Evolutionary conservation across 1,284 basidiomycete genomes (phyloP).

Genomic region (Ganoderma lucidum): DNA sequence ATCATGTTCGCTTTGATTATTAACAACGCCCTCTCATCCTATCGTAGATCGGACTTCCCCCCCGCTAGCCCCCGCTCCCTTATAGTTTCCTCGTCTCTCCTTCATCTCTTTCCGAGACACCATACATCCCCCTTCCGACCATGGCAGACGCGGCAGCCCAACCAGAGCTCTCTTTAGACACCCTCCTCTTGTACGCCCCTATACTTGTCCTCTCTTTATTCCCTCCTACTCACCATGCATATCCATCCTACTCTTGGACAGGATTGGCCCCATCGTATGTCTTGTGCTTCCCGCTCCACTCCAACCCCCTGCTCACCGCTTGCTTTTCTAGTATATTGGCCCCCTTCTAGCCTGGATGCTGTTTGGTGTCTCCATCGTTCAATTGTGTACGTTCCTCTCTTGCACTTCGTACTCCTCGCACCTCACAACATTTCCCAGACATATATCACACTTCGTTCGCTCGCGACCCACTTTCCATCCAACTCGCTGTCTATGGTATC

Average conservation of each 20-base stretch:
- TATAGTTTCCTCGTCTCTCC: neutral
- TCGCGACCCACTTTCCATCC: slow-evolving; percentile 13
- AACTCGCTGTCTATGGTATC: slow-evolving; percentile 17
- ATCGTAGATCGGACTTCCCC: neutral
- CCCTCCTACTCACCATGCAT: neutral
- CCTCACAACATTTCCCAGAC: neutral
- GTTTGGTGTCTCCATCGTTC: neutral
- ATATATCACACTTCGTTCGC: slow-evolving; percentile 19
- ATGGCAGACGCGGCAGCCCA: neutral
- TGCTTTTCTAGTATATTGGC: neutral
- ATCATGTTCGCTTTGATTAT: neutral
- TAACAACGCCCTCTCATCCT: neutral
- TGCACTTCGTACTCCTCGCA: neutral
- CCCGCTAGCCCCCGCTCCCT: neutral
- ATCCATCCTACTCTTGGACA: neutral
- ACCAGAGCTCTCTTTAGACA: neutral
- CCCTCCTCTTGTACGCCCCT: neutral
- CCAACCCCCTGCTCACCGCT: neutral
- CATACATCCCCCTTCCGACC: neutral
- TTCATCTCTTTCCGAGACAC: neutral
- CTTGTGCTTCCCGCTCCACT: neutral
- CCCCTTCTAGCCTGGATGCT: neutral
- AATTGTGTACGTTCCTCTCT: neutral
- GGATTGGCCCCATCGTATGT: neutral
- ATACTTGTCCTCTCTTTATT: neutral